phyloP scores from a whole-genome alignment of 1,284 basidiomycete genomes.

The Schizophyllum amplum region DNA sequence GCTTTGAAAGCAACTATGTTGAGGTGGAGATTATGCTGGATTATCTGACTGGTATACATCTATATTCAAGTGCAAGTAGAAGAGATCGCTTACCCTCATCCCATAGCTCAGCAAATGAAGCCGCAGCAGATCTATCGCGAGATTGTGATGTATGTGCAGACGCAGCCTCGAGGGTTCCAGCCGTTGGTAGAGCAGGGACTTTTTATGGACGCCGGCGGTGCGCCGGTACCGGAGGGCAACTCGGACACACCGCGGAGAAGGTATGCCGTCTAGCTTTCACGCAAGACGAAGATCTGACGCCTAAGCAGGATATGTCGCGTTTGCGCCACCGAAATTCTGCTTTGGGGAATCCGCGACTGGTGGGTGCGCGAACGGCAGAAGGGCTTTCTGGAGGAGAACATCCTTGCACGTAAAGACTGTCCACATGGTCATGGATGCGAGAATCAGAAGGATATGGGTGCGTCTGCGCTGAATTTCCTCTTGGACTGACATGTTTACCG shows the following conservation, averaged over 20 bases:
- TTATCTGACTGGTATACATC: conserved; percentile 38
- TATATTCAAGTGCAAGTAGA: no score
- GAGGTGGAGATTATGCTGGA: conserved; percentile 77
- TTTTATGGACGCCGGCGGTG: conserved; percentile 55
- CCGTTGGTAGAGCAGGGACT: conserved; percentile 60
- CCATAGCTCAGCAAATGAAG: conserved; percentile 36
- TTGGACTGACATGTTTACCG: not conserved
- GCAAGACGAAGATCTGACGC: not conserved
- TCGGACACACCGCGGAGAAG: conserved; percentile 42
- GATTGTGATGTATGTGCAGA: conserved; percentile 28
- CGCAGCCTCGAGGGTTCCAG: conserved; percentile 52
- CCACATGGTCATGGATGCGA: conserved; percentile 45
- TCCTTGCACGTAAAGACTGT: conserved; percentile 55
- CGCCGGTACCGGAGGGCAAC: conserved; percentile 44
- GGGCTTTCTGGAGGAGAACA: conserved; percentile 45
- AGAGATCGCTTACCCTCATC: no score
- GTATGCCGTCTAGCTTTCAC: not conserved
- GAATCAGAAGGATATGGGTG: conserved; percentile 57
- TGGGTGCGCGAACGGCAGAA: conserved; percentile 69
- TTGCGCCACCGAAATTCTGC: conserved; percentile 63
- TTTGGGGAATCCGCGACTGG: conserved; percentile 71
- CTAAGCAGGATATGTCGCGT: conserved; percentile 49
- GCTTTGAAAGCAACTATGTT: conserved; percentile 63
- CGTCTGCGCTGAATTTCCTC: conserved; percentile 18
- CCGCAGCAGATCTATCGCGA: conserved; percentile 69